Percentiles rank a stretch among this genome's conserved stretches.
Conservation (phyloP, 768 basidiomycete species). For the Lactarius indigo region DNA sequence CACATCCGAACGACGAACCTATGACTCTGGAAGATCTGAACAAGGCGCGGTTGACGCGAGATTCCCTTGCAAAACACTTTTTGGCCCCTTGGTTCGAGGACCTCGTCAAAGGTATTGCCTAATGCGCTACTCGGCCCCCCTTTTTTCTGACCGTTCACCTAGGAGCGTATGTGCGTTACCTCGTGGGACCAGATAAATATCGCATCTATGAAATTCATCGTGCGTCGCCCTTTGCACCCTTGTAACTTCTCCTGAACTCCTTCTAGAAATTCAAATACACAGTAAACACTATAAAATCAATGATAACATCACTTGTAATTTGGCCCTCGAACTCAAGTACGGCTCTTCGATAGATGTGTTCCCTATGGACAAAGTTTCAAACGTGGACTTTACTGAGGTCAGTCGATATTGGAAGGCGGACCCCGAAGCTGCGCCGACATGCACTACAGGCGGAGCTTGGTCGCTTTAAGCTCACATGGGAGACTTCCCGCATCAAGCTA, state of each 20-base stretch:
- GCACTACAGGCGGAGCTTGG: conserved; percentile 65
- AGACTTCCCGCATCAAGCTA: conserved; percentile 53
- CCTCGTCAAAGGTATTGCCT: conserved; percentile 62
- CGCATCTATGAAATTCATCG: conserved; percentile 78
- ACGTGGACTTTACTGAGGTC: conserved; percentile 61
- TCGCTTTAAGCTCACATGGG: conserved; percentile 46
- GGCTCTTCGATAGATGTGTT: conserved; percentile 62
- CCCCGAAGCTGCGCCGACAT: background rate
- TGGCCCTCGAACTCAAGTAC: conserved; percentile 65
- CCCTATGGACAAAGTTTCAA: conserved; percentile 85
- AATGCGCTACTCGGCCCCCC: background rate
- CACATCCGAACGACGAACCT: conserved; percentile 43
- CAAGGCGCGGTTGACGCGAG: conserved; percentile 61
- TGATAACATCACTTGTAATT: conserved; percentile 57
- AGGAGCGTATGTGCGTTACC: conserved; percentile 87
- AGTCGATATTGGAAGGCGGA: conserved; percentile 28
- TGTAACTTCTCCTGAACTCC: conserved; percentile 8
- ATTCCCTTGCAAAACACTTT: conserved; percentile 66
- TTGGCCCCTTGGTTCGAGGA: conserved; percentile 84
- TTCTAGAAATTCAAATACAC: conserved; percentile 47
- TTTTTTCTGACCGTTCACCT: conserved; percentile 3
- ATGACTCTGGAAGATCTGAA: conserved; percentile 57
- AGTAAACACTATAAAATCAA: conserved; percentile 73
- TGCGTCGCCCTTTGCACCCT: conserved; percentile 40
- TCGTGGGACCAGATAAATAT: conserved; percentile 72